phyloP scores from a whole-genome alignment of 176 grass and related monocot species.

The Avena atlantica region DNA sequence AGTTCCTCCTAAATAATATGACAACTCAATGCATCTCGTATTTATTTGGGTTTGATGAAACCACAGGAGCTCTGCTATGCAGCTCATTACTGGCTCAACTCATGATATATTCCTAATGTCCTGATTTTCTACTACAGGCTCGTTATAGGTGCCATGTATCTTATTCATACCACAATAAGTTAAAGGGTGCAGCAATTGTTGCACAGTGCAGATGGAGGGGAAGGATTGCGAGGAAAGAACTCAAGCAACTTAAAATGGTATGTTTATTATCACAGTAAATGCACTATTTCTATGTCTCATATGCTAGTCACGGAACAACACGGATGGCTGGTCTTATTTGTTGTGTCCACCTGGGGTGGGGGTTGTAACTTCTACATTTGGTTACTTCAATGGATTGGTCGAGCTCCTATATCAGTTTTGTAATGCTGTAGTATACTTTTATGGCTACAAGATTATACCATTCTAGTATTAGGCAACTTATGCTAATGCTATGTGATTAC shows the following conservation, averaged over 20 bases:
- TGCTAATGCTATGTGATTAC: neutral
- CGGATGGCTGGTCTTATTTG: neutral
- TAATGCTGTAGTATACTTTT: constrained; percentile 20
- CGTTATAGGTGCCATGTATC: constrained; percentile 77
- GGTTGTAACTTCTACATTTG: neutral
- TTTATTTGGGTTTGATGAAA: neutral
- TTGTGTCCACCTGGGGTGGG: constrained; percentile 4
- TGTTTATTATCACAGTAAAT: constrained; percentile 32
- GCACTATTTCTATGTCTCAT: constrained; percentile 23
- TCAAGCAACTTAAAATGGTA: constrained; percentile 99
- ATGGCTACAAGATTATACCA: neutral
- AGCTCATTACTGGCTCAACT: constrained; percentile 6
- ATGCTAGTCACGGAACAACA: constrained; percentile 23
- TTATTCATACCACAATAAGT: constrained; percentile 75
- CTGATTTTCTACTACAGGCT: constrained; percentile 60
- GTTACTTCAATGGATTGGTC: neutral
- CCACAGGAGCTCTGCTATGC: neutral
- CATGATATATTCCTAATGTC: constrained; percentile 37
- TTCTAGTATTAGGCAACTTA: constrained; percentile 2
- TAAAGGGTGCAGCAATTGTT: constrained; percentile 80
- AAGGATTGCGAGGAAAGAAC: constrained; percentile 88
- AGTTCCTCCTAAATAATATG: constrained; percentile 38
- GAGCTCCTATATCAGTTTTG: constrained; percentile 8
- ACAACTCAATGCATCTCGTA: neutral
- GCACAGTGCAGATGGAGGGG: constrained; percentile 98